Base-by-base conservation (phyloP, 2,329 filamentous ascomycete genomes). In the Botrytis tulipae region DNA sequence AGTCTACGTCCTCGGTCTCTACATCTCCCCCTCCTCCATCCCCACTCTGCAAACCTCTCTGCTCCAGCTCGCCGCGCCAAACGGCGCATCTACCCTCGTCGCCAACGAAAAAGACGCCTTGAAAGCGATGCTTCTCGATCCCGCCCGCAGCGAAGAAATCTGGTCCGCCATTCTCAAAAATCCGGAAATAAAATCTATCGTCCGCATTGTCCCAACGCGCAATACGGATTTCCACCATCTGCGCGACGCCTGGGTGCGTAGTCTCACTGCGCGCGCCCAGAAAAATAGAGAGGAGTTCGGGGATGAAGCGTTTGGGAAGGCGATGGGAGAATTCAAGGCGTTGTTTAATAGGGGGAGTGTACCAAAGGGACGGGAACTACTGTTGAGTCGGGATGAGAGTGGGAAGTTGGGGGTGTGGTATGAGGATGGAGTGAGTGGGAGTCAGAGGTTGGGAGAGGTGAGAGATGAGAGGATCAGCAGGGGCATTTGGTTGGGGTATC, bases 211-310 rank as follows among this genome's bases (percentile, higher is more conserved):
- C 4, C 96, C 96, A 0, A 94, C 94, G n/a, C 88, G 94, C 54
- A 94, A 97, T 82, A 99, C 96, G 29, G 95, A 98, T 82, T 98
- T 98, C 83, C 90, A 91, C 77, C 96, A 99, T 82, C 83, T 99
- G 75, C 89, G 95, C 59, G 96, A 99, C 80, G 96, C 93, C 1
- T 97, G 95, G 85, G 93, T 98, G 74, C 89, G 94, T 9, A 92
- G 93, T 35, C 92, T 99, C 76, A 92, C 93, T 71, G 91, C 89
- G 14, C 89, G 92, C 48, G 91, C 92, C 3, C 86, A 90, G 76
- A 85, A 86, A 35, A 51, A 76, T 25, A 63, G 62, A n/a, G 83
- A 84, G 48, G 83, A 83, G 1, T 86, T 89, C 81, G 86, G 88
- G 37, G 92, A 95, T 77, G 93, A 96, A 75, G 85, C 84, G 0